phyloP scores from a whole-genome alignment of 768 basidiomycete genomes.

The Agrocybe chaxingu region DNA sequence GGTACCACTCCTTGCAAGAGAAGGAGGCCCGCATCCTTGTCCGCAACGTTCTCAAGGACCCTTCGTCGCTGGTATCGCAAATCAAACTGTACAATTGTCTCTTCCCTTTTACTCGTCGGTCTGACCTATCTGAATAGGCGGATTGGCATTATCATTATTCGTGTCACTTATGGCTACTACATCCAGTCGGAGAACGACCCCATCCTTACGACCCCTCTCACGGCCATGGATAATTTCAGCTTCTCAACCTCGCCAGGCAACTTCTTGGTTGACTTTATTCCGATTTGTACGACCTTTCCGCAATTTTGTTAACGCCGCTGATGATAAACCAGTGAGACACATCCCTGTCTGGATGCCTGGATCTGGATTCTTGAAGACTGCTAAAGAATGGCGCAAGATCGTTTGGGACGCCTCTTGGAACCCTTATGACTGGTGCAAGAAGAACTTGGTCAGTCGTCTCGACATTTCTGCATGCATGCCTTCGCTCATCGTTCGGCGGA shows the following conservation, averaged over 20 bases:
- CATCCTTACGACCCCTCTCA: conserved; percentile 43
- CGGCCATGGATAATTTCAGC: conserved; percentile 47
- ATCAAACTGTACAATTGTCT: conserved; percentile 19
- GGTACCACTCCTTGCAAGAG: conserved; percentile 17
- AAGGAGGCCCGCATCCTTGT: conserved; percentile 17
- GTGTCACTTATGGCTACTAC: conserved; percentile 54
- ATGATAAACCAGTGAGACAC: conserved; percentile 33
- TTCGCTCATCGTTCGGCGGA: not conserved
- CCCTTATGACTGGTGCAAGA: conserved; percentile 34
- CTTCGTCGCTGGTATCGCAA: conserved; percentile 26
- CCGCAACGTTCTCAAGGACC: conserved; percentile 17
- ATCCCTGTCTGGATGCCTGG: conserved; percentile 59
- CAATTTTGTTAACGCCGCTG: not conserved
- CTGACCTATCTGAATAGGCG: conserved; percentile 25
- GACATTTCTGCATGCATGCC: not conserved
- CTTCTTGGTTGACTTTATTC: conserved; percentile 37
- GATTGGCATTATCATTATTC: conserved; percentile 50
- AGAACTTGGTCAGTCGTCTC: conserved; percentile 39
- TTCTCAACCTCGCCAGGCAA: conserved; percentile 36
- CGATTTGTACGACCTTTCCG: conserved; percentile 21
- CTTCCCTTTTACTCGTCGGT: not conserved
- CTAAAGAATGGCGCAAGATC: conserved; percentile 30
- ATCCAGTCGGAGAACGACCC: conserved; percentile 47
- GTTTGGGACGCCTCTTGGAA: conserved; percentile 33
- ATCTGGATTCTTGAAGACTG: conserved; percentile 46